These are phyloP conservation scores for Anthracocystis setariae DNA, from an alignment of 1,284 basidiomycete genomes.

Conservation along the genomic window DNA sequence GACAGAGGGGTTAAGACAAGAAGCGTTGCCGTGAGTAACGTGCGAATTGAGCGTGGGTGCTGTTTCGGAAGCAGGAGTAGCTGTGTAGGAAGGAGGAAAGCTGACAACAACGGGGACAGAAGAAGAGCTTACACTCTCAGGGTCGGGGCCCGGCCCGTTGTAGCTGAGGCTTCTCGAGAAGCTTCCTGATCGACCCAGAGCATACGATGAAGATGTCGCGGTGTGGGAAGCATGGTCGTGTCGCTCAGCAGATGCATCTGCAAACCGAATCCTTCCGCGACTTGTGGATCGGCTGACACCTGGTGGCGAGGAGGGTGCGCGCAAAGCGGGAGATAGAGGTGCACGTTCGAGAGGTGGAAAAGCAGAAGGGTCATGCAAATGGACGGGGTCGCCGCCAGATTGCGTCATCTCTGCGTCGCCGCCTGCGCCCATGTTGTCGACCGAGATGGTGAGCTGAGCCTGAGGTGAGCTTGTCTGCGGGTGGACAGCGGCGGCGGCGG, in stretches of 20 bases:
- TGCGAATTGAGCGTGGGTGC: slow-evolving; percentile 6
- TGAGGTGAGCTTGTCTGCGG: slow-evolving; percentile 7
- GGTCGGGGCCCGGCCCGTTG: slow-evolving; percentile 18
- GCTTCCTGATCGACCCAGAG: slow-evolving; percentile 41
- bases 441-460: slow-evolving; percentile 40
- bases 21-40: slow-evolving; percentile 13
- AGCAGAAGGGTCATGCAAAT: slow-evolving; percentile 35
- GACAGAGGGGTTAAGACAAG: slow-evolving; percentile 6
- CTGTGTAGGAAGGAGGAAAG: slow-evolving; percentile 27
- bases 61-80: slow-evolving; percentile 14
- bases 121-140: slow-evolving; percentile 44
- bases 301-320: slow-evolving; percentile 24
- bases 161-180: slow-evolving; percentile 53
- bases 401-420: slow-evolving; percentile 30
- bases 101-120: slow-evolving; percentile 42
- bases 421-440: slow-evolving; percentile 54
- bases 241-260: slow-evolving; percentile 2
- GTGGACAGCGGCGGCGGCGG: no score
- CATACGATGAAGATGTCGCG: slow-evolving; percentile 6
- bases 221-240: neutral
- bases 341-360: slow-evolving; percentile 46
- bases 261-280: slow-evolving; percentile 38
- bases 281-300: slow-evolving; percentile 21
- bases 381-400: slow-evolving; percentile 22
- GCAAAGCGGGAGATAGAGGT: slow-evolving; percentile 25